These are phyloP conservation scores for Pelargonium myrrhifolium DNA, from an alignment of 441 rosid genomes.

Conservation along the genomic window DNA sequence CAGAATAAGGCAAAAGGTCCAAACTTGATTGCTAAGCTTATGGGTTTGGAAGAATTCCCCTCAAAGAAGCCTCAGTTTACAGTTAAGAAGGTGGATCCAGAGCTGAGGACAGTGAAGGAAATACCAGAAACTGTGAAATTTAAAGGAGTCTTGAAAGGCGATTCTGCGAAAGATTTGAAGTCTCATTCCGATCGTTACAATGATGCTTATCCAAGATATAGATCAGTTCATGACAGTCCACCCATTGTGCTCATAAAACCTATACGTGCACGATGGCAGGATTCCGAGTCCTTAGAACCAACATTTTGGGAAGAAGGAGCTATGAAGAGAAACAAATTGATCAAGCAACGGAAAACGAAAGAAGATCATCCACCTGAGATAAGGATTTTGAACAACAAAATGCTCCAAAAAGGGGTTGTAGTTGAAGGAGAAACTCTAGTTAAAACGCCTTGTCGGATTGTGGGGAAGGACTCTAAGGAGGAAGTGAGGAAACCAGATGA, in stretches of 20 bases:
- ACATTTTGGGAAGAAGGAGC: conserved; percentile 23
- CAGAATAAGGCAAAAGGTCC: conserved; percentile 35
- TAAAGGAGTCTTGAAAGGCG: conserved; percentile 36
- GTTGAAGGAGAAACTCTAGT: background rate
- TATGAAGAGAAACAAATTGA: conserved; percentile 20
- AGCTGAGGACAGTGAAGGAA: conserved; percentile 35
- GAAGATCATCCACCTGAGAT: conserved; percentile 29
- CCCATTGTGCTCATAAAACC: conserved; percentile 75
- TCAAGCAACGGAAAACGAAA: conserved; percentile 28
- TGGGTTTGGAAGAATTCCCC: conserved; percentile 79
- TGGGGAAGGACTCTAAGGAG: background rate
- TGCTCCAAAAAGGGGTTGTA: conserved; percentile 14
- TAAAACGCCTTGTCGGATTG: background rate
- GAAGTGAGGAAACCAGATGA: conserved; percentile 1
- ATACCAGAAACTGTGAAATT: conserved; percentile 39
- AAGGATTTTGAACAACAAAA: conserved; percentile 16
- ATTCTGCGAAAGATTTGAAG: conserved; percentile 27
- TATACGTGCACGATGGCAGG: conserved; percentile 19
- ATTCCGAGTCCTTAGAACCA: conserved; percentile 20
- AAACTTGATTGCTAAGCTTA: conserved; percentile 75
- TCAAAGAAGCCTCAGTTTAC: conserved; percentile 28
- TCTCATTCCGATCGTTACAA: conserved; percentile 22
- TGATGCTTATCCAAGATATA: conserved; percentile 25
- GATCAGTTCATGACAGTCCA: conserved; percentile 23
- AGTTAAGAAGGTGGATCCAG: conserved; percentile 23